Percentiles rank a stretch among this genome's conserved stretches.
Evolutionary conservation across 768 basidiomycete genomes (phyloP).

Genomic region (Melanogaster broomeanus): DNA sequence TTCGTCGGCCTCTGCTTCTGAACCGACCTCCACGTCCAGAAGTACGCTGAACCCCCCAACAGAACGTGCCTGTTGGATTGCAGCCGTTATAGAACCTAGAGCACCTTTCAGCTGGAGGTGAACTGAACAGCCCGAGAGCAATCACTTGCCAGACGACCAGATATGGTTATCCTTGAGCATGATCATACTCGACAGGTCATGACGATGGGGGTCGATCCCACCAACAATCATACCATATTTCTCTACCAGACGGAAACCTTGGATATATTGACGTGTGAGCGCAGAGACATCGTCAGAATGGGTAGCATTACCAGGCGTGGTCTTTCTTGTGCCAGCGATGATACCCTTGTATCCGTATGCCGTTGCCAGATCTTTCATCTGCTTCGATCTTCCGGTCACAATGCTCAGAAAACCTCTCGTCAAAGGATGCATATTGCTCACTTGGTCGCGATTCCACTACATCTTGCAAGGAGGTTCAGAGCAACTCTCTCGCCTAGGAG

Average conservation of each 20-base stretch:
- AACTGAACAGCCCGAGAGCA: background rate
- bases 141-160: constrained; percentile 82
- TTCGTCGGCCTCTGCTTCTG: constrained; percentile 90
- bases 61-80: constrained; percentile 80
- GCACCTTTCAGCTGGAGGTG: constrained; percentile 4
- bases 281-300: background rate
- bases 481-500: constrained; percentile 92
- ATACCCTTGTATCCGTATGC: constrained; percentile 82
- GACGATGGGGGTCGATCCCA: constrained; percentile 92
- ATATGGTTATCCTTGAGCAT: constrained; percentile 99
- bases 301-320: constrained; percentile 70
- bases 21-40: constrained; percentile 91
- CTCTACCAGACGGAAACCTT: constrained; percentile 93
- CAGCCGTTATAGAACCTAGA: constrained; percentile 85
- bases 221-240: constrained; percentile 99
- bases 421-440: constrained; percentile 37
- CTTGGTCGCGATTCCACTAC: constrained; percentile 97
- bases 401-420: background rate
- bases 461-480: constrained; percentile 89
- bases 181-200: constrained; percentile 98
- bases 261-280: constrained; percentile 6
- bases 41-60: constrained; percentile 92
- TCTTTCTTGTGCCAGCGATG: constrained; percentile 96
- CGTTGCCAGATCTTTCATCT: constrained; percentile 75
- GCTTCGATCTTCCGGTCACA: constrained; percentile 63